Conservation (phyloP, 1,284 basidiomycete species). For the Pholiota adiposa region DNA sequence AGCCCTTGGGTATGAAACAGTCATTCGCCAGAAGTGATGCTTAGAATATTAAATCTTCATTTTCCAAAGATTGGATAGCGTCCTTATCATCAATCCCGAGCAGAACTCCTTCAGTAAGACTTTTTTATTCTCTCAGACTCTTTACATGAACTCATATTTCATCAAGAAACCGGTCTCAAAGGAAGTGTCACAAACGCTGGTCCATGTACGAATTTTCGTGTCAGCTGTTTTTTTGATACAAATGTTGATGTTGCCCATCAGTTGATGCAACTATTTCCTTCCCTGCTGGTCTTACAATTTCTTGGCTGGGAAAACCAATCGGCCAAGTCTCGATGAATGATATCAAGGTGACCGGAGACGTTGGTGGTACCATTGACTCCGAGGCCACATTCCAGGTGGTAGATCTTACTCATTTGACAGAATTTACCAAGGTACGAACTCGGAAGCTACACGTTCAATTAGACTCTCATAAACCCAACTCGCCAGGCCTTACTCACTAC, state of each 20-base stretch:
- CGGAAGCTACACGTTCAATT: background rate
- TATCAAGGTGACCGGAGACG: conserved; percentile 58
- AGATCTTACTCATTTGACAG: conserved; percentile 62
- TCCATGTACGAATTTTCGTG: conserved; percentile 55
- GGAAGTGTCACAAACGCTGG: conserved; percentile 78
- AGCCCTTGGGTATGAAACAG: conserved; percentile 51
- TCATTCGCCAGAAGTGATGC: conserved; percentile 1
- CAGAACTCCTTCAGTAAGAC: conserved; percentile 62
- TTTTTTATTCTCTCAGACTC: background rate
- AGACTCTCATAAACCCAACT: too few relatives aligned
- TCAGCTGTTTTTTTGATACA: background rate
- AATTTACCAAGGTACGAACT: conserved; percentile 61
- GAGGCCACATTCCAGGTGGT: conserved; percentile 64
- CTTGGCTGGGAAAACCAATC: conserved; percentile 63
- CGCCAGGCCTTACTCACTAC: conserved; percentile 65
- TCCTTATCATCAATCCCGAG: conserved; percentile 62
- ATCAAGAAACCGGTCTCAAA: conserved; percentile 55
- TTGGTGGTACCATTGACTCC: conserved; percentile 64
- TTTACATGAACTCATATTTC: conserved; percentile 4
- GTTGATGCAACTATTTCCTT: conserved; percentile 78
- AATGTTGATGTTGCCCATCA: conserved; percentile 28
- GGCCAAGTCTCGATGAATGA: conserved; percentile 70
- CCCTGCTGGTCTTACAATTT: conserved; percentile 63
- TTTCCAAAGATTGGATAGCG: conserved; percentile 51
- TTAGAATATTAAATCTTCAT: background rate